A percentile compares a stretch with the other conserved stretches of the same genome.
phyloP scores from a whole-genome alignment of 225 moss, liverwort and hornwort genomes.

The Marchantia polymorpha region DNA sequence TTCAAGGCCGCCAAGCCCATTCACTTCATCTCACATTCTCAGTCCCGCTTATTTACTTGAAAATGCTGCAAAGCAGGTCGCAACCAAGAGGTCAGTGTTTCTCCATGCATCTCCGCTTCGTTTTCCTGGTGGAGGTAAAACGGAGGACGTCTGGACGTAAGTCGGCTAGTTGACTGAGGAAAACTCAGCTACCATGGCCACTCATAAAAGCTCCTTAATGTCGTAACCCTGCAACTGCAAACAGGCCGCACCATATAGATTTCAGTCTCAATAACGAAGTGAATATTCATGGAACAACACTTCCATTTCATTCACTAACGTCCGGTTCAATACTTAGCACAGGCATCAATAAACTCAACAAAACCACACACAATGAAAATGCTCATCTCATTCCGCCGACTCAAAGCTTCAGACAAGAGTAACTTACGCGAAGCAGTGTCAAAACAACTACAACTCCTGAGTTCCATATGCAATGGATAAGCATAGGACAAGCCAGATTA shows the following conservation, averaged over 20 bases:
- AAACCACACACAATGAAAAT: neutral
- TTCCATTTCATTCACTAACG: neutral
- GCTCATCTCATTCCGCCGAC: neutral
- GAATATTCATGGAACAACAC: neutral
- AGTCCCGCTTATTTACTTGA: neutral
- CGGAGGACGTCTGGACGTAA: neutral
- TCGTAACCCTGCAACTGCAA: conserved; percentile 95
- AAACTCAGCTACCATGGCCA: neutral
- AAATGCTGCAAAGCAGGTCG: no score
- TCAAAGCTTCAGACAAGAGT: neutral
- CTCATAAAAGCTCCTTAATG: conserved; percentile 79
- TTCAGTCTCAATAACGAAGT: neutral
- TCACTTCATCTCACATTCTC: neutral
- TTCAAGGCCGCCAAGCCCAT: no score
- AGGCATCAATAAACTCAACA: neutral
- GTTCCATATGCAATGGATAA: conserved; percentile 94
- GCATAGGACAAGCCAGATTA: conserved; percentile 75
- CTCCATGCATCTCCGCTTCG: neutral
- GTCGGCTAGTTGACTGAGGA: neutral
- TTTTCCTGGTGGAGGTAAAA: neutral
- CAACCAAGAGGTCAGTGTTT: no score
- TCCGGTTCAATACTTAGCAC: neutral
- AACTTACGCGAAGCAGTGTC: conserved; percentile 68
- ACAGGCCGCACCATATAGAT: neutral
- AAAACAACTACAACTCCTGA: conserved; percentile 85